Percentiles rank a stretch among this genome's conserved stretches.
Evolutionary conservation across 805 yeast genomes (phyloP).

Genomic region (Debaryomyces maramus): DNA sequence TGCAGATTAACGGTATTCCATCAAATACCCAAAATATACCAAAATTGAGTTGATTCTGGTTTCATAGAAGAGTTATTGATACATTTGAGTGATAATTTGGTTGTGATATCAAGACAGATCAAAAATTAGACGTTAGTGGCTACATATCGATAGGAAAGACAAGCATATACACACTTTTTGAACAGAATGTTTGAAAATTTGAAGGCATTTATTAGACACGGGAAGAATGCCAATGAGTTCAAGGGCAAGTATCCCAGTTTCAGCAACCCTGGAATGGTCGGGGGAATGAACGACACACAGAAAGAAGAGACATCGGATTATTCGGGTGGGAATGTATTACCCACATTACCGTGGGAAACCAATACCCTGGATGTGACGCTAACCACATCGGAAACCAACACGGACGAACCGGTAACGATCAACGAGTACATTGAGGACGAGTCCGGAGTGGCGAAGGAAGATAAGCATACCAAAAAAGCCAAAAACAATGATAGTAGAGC

Average conservation of each 20-base stretch:
- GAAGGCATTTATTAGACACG: slow-evolving; percentile 63
- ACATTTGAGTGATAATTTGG: no score
- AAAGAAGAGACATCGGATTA: not conserved
- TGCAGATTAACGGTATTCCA: no score
- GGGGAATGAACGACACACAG: not conserved
- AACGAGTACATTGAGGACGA: not conserved
- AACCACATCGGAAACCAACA: not conserved
- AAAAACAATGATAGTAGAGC: slow-evolving; percentile 1
- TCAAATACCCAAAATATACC: no score
- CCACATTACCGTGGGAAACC: not conserved
- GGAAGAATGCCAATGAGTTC: slow-evolving; percentile 53
- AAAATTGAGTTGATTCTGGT: no score
- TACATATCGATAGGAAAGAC: no score
- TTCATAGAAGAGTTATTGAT: no score
- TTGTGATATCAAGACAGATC: no score
- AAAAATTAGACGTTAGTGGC: no score
- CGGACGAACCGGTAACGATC: not conserved
- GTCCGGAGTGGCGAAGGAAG: not conserved
- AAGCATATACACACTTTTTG: no score
- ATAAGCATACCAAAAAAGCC: not conserved
- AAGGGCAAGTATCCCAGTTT: slow-evolving; percentile 11
- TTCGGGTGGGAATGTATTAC: not conserved
- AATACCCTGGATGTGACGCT: not conserved
- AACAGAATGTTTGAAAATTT: slow-evolving; percentile 44
- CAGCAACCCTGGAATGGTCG: not conserved